Evolutionary conservation across 306 rosid species (phyloP).

Genomic region (Prunus persica): DNA sequence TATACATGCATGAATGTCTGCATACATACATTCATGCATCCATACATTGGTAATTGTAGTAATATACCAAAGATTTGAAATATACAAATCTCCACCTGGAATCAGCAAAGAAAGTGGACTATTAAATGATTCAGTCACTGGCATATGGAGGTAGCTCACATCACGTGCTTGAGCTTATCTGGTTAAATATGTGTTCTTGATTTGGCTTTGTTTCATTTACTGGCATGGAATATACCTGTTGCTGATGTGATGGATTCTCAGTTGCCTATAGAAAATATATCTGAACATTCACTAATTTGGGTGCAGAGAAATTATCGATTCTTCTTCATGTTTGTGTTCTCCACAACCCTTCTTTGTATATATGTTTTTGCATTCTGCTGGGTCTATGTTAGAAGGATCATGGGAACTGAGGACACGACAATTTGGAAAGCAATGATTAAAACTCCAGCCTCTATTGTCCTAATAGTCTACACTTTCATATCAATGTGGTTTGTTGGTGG

Average conservation of each 20-base stretch:
- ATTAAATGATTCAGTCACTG: background rate
- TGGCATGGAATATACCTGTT: background rate
- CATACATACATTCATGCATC: background rate
- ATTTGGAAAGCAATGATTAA: constrained; percentile 94
- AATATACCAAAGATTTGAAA: background rate
- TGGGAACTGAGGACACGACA: constrained; percentile 58
- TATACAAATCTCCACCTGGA: background rate
- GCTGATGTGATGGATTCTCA: background rate
- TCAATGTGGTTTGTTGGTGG: constrained; percentile 99
- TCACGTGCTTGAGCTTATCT: background rate
- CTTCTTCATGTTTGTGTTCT: constrained; percentile 99
- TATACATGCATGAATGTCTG: background rate
- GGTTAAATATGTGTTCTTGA: background rate
- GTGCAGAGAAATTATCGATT: constrained; percentile 96
- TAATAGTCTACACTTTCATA: constrained; percentile 85
- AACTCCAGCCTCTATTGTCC: constrained; percentile 93
- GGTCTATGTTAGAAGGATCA: constrained; percentile 81
- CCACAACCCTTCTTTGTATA: constrained; percentile 87
- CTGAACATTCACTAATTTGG: constrained; percentile 32
- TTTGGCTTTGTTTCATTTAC: background rate
- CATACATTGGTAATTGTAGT: background rate
- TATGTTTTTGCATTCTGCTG: constrained; percentile 95
- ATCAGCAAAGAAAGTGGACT: background rate
- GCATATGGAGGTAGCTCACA: background rate
- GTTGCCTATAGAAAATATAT: constrained; percentile 3